Evolutionary conservation across 1,284 basidiomycete species (phyloP), one percentile per base, ranked within the genome.

Genomic region (Tylopilus orsonianus): DNA sequence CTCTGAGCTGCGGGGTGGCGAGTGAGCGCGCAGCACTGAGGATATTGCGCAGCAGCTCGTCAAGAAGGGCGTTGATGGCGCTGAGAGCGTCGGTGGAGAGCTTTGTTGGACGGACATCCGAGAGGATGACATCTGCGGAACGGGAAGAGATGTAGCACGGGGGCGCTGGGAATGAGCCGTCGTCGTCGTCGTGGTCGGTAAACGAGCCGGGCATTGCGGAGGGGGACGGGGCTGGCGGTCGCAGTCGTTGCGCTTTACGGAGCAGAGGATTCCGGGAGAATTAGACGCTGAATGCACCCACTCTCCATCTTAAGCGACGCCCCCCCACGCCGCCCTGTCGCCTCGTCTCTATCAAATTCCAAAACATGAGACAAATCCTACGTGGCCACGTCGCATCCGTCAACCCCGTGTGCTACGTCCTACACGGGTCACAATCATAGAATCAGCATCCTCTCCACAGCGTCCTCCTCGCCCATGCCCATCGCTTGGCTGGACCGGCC

Each of bases 61-160:
- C 93, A 52, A 97, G 80, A 39, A 94, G 72, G 54, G 84, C 79
- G 67, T 97, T 96, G 72, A 96, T 80, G 51, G 81, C 78, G 49
- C 72, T 74, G 43, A 96, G 80, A 14, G 90, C 85, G 36, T 90
- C 82, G 14, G 77, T 64, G 50, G 83, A 81, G 65, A 95, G 80
- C 62, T 84, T 87, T 54, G 90, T 93, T n/a, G 91, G 91, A 24
- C 92, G 84, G 50, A 93, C 81, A 60, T 95, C 92, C 48, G 90
- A 93, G 44, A 97, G 83, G 61, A 95, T 87, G 50, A 91, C 82
- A 69, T 95, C 89, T 47, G 92, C 91, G 37, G 89, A 90, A 55
- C 83, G 79, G 18, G 82, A 69, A 29, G 87, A 90, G 56, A 95
- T 82, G 70, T 90, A 93, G 42, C 70, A 74, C 5, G 87, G 85